Base-by-base conservation (phyloP, 1,139 yeast genomes). In the Protomyces inouyei region DNA sequence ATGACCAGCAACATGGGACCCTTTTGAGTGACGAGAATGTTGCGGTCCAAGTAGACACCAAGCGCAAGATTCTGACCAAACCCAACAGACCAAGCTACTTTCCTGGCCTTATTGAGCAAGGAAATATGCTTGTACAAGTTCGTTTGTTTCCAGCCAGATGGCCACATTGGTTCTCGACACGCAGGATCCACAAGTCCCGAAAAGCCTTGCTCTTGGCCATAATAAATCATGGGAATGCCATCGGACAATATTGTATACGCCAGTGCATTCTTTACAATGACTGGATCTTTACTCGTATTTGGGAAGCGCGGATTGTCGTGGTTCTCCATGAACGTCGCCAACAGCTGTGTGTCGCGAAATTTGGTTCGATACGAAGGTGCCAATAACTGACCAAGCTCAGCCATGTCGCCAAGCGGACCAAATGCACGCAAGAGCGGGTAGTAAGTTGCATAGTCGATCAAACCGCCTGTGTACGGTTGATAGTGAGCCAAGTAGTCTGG, bases 181-280 rank as follows among this genome's bases (percentile, higher is more conserved):
- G 35, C 12, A 16, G 68, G 68, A 38, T 66, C 68, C 8, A 9
- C 55, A 10, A 45, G 63, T 21, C 68, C 68, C 21, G 45, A 23
- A 40, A 66, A 66, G 23, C 61, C 52, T 45, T 66, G 68, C 40
- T 66, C 68, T 23, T 61, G 66, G 9, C 68, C 68, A 51, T 66
- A 66, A 52, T 65, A 66, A 57, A 66, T 57, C 53, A 65, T 52
- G 28, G 68, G 68, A n/a, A 66, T 66, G 18, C 68, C 68, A 32
- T 65, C 65, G n/a, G 65, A 54, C 16, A 66, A 12, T 16, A 66
- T 23, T n/a, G 57, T 60, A 38, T 57, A 66, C 2, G 67, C 57
- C 40, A 63, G 45, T 3, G 65, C 67, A 32, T 52, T 57, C 52
- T 51, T 16, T n/a, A 61, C 54, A 12, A 52, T 32, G n/a, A 52